Evolutionary conservation across 208 protist genomes (phyloP).

Genomic region (Wallacemonas rigidus): DNA sequence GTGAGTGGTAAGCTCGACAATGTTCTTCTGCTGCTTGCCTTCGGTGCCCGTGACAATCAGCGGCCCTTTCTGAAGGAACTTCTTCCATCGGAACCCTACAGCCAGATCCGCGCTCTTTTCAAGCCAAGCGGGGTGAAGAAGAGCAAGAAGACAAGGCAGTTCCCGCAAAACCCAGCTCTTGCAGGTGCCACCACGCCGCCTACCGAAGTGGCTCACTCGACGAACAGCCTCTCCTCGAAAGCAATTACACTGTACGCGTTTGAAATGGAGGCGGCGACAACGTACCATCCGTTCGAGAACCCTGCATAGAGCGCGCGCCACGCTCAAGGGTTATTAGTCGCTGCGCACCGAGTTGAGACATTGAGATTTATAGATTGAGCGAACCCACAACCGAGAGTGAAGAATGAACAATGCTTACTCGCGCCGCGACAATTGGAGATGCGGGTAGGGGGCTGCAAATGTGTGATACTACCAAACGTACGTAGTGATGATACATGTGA

Average conservation of each 20-base stretch:
- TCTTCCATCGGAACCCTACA: constrained; percentile 34
- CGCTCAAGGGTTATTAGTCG: no score
- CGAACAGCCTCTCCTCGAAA: constrained; percentile 1
- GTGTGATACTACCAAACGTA: no score
- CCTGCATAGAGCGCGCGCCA: not conserved
- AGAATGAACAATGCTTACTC: no score
- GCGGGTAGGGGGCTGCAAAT: no score
- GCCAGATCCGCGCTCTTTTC: constrained; percentile 26
- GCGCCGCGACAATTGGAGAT: no score
- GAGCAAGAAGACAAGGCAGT: constrained; percentile 8
- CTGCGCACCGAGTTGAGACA: no score
- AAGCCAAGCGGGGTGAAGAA: constrained; percentile 16
- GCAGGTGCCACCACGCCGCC: not conserved
- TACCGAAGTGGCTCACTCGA: not conserved
- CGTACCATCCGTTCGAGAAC: not conserved
- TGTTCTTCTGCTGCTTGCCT: constrained; percentile 68
- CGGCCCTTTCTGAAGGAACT: constrained; percentile 62
- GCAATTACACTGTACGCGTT: constrained; percentile 12
- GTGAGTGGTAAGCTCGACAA: constrained; percentile 75
- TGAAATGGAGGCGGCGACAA: constrained; percentile 1
- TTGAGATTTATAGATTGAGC: no score
- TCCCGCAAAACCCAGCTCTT: not conserved
- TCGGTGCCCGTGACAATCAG: constrained; percentile 51
- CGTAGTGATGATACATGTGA: no score
- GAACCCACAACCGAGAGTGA: no score